Percentiles rank a stretch among this genome's conserved stretches.
phyloP scores from a whole-genome alignment of 257 asterid genomes.

The Perilla frutescens region DNA sequence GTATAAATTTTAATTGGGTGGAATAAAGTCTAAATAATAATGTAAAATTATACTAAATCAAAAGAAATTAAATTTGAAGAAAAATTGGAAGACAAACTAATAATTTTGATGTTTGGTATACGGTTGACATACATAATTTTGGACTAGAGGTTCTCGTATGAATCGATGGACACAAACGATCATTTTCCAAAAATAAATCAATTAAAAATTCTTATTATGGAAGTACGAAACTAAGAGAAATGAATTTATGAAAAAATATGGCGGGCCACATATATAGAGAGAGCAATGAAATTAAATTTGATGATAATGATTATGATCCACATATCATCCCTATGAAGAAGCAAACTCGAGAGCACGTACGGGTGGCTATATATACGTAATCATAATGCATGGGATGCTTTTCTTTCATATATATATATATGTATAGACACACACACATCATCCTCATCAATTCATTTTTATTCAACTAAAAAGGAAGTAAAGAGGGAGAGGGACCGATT shows the following conservation, averaged over 20 bases:
- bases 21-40: too few species aligned
- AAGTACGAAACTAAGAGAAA: not conserved
- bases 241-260: not conserved
- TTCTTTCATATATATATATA: not conserved
- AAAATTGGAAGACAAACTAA: too few species aligned
- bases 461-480: slow-evolving; percentile 18
- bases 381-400: slow-evolving; percentile 64
- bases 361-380: slow-evolving; percentile 44
- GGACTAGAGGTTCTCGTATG: too few species aligned
- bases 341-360: slow-evolving; percentile 42
- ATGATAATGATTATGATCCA: slow-evolving; percentile 9
- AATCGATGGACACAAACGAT: too few species aligned
- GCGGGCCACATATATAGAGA: slow-evolving; percentile 2
- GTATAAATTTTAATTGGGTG: too few species aligned
- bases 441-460: not conserved
- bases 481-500: slow-evolving; percentile 27
- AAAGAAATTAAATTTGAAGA: too few species aligned
- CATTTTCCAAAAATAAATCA: too few species aligned
- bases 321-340: slow-evolving; percentile 20
- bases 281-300: slow-evolving; percentile 18
- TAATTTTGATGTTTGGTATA: too few species aligned
- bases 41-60: too few species aligned
- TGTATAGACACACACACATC: too few species aligned
- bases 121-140: too few species aligned
- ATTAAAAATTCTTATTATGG: too few species aligned